Evolutionary conservation across 192 early-diverging fungal genomes (phyloP), one percentile per base, ranked within the genome.

Genomic region (Rhizophagus clarus): DNA sequence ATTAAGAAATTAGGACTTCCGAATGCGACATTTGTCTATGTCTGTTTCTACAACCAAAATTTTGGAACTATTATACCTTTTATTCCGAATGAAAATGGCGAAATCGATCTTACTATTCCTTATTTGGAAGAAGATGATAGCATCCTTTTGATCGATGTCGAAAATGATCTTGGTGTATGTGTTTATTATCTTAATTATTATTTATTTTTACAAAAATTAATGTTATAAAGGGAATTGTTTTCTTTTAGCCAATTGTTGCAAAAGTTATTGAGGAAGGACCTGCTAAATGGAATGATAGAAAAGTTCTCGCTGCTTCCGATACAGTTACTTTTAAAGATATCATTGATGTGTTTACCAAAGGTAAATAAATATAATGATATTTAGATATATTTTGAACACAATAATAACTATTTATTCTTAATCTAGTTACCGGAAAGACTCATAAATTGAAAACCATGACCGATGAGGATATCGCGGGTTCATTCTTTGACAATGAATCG

Each of bases 231-330:
- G 11, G 1, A 32, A 32, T 22, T 8, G 4, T n/a, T 17, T 24
- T 15, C 22, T 70, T 17, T 70, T 31, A 70, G 68, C 68, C 68
- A 0, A 31, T 70, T 40, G 68, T 70, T 31, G 68, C 68, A 8
- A 70, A 70, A 70, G 8, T 70, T 34, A 70, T 70, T 70, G 68
- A 40, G 31, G 68, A 70, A 34, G 68, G 68, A 31, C 68, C 68
- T 31, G 31, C 31, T 22, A 70, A 70, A 11, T 70, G 68, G 68
- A 70, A 70, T 29, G 68, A 34, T 22, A 70, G 15, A 31, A 70
- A 40, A 40, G 68, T 70, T 70, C 31, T 34, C 9, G 68, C 9
- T 40, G 68, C 31, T 40, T 3, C 68, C 14, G 68, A 70, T 4
- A 0, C 0, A 8, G 31, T 34, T 37, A 31, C 68, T 40, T 20